Evolutionary conservation across 73 alveolate genomes (phyloP).

Genomic region (Tetrahymena borealis): DNA sequence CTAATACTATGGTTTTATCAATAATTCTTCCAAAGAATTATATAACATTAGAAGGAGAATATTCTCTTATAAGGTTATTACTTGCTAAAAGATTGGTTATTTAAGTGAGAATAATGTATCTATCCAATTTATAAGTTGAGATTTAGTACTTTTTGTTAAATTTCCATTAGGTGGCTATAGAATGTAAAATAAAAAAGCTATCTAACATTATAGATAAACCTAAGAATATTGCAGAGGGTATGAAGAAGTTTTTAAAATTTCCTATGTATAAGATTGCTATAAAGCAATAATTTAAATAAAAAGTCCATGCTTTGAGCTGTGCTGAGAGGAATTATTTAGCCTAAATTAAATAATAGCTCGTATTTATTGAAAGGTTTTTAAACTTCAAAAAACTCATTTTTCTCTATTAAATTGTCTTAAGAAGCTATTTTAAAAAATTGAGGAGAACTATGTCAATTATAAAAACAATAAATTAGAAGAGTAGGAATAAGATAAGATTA

Average conservation of each 20-base stretch:
- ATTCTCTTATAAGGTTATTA: not conserved
- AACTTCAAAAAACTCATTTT: not conserved
- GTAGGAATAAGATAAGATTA: not conserved
- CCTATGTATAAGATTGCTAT: not conserved
- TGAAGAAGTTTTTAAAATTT: not conserved
- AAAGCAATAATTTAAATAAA: not conserved
- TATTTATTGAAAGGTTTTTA: not conserved
- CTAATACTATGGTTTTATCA: not conserved
- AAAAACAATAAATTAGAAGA: not conserved
- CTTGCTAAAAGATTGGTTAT: not conserved
- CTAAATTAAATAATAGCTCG: not conserved
- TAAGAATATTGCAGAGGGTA: not conserved
- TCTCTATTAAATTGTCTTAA: not conserved
- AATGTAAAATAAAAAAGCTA: not conserved
- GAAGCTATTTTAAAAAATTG: not conserved
- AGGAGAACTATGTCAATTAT: not conserved
- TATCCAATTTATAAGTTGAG: not conserved
- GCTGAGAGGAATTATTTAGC: not conserved
- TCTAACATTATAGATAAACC: not conserved
- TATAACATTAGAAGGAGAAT: not conserved
- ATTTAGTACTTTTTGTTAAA: not conserved
- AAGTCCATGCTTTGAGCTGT: not conserved
- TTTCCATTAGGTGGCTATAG: not conserved
- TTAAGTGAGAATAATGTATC: not conserved
- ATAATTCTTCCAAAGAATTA: not conserved